Conservation (phyloP, 2,329 filamentous ascomycete genomes). For the Calonectria honghensis region DNA sequence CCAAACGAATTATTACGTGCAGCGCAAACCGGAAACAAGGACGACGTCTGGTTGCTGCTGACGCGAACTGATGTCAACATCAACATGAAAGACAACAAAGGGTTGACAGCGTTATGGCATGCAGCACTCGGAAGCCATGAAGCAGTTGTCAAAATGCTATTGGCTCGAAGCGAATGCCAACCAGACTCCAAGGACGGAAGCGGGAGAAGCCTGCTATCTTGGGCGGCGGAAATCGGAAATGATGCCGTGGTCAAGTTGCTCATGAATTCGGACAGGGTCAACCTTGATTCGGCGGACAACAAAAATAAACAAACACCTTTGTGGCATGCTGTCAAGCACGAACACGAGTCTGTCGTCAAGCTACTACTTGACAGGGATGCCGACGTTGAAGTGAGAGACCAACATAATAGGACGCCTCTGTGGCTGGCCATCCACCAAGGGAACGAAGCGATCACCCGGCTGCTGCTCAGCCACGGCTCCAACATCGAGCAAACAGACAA, state of each 20-base stretch:
- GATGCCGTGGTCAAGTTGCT: not conserved
- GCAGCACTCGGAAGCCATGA: not conserved
- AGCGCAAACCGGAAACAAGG: not conserved
- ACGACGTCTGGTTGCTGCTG: not conserved
- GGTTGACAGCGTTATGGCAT: not conserved
- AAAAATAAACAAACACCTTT: not conserved
- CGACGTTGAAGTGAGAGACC: not conserved
- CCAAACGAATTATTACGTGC: not conserved
- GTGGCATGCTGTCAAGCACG: not conserved
- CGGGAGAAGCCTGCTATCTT: not conserved
- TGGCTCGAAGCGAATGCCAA: not conserved
- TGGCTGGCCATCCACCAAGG: not conserved
- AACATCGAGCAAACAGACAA: not conserved
- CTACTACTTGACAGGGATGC: not conserved
- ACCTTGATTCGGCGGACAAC: not conserved
- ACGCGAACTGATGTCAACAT: not conserved
- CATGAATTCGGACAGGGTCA: not conserved
- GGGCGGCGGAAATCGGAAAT: not conserved
- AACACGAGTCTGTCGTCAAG: not conserved
- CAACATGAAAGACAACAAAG: not conserved
- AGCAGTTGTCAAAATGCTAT: not conserved
- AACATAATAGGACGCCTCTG: not conserved
- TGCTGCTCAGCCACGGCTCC: not conserved
- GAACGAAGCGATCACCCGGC: not conserved
- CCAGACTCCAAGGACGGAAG: not conserved